Base-by-base conservation (phyloP, 345 rosid species). In the Eucalyptus lansdowneana region DNA sequence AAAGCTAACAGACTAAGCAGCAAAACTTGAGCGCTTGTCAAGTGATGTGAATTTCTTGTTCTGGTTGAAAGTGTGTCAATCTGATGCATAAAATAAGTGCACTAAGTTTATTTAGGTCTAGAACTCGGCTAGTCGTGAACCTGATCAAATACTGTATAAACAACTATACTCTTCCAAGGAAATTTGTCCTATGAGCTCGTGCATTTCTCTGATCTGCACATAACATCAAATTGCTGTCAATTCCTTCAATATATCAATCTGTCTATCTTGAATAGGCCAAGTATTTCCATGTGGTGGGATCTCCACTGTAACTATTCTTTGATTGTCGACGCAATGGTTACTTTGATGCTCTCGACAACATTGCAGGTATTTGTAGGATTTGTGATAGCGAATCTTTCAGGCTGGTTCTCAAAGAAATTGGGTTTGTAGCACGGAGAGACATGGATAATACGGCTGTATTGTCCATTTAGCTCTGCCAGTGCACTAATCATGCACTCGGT, bases 311-410 rank as follows among this genome's bases (percentile, higher is more conserved):
- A 40, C 83, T 76, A 21, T 21, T 40, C 22, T 40, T 25, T 12
- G 15, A 76, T 2, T 21, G 9, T 40, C 37, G 47, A 72, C 27
- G 12, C 5, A 72, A 72, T 11, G 47, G 5, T 37, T 21, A 37
- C 22, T 9, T 21, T 11, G 45, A 21, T 37, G 9, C 25, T 58
- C 72, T 42, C 83, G 16, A 87, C 58, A 34, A 85, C 45, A 29
- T 65, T 80, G 90, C 97, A 96, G 99, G 99, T 97, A n/a, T 97
- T 97, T 89, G 97, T 95, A 67, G 99, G 99, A 90, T 97, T 97
- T 88, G 95, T 97, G 90, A 97, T 97, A 91, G 99, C 98, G 5
- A 97, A 97, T 92, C 88, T 96, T 81, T 93, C 98, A 8, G 96
- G 92, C 87, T 93, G 97, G 94, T 94, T 94, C 89, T 94, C 99